phyloP scores from a whole-genome alignment of 768 basidiomycete species.

The Mycena pura region DNA sequence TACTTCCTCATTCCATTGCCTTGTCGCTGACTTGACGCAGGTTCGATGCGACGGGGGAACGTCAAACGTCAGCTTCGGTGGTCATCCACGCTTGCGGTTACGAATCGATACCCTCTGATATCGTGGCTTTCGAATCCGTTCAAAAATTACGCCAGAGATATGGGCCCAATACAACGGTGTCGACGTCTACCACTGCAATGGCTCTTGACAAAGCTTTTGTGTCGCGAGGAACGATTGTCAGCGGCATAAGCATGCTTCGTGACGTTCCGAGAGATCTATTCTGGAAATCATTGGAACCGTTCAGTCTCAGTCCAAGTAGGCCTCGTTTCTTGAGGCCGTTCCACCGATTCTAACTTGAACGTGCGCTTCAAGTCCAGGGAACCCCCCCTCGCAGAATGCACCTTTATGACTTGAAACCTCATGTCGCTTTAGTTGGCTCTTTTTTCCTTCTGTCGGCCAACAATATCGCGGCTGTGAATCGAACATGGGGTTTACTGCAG shows the following conservation, averaged over 20 bases:
- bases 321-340: not conserved
- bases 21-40: not conserved
- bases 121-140: not conserved
- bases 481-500: slow-evolving; percentile 2
- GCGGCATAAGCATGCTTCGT: not conserved
- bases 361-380: not conserved
- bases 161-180: not conserved
- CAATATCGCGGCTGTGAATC: slow-evolving; percentile 8
- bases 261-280: not conserved
- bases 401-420: not conserved
- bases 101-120: slow-evolving; percentile 6
- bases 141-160: not conserved
- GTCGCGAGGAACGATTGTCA: not conserved
- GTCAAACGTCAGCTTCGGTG: not conserved
- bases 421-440: not conserved
- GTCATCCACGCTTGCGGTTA: slow-evolving; percentile 7
- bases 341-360: not conserved
- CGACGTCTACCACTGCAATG: not conserved
- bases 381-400: not conserved
- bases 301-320: not conserved
- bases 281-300: not conserved
- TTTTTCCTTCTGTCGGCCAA: not conserved
- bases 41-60: not conserved
- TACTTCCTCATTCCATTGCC: not conserved
- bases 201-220: not conserved